Conservation (phyloP, 2,329 filamentous ascomycete genomes). For the Sporothrix brunneoviolacea region DNA sequence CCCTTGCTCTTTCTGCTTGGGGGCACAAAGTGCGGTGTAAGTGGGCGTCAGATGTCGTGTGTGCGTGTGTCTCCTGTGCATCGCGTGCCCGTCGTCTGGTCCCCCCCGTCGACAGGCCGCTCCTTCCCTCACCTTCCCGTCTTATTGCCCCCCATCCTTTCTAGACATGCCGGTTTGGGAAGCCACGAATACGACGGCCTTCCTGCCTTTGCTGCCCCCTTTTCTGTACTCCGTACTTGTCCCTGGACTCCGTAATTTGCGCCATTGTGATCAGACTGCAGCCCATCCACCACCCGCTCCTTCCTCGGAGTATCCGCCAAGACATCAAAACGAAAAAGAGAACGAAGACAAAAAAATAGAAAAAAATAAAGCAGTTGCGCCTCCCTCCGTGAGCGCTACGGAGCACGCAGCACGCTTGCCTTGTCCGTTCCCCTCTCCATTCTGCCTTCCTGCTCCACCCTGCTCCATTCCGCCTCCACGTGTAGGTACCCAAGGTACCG, state of each 20-base stretch:
- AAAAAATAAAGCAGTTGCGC: no score
- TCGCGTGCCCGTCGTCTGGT: neutral
- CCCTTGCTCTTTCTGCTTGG: neutral
- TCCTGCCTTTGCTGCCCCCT: neutral
- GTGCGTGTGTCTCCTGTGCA: neutral
- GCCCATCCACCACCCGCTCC: neutral
- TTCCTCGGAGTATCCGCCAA: neutral
- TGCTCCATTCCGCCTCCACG: constrained; percentile 2
- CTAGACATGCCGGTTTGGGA: neutral
- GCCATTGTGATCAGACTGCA: neutral
- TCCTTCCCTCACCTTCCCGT: no score
- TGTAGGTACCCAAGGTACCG: constrained; percentile 10
- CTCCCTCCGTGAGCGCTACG: no score
- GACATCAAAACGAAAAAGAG: neutral
- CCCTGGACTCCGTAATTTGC: neutral
- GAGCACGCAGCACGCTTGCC: no score
- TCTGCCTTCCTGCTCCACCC: neutral
- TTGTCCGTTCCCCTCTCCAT: no score
- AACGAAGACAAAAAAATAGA: no score
- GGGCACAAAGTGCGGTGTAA: constrained; percentile 6
- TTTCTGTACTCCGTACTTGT: neutral
- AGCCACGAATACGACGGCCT: neutral
- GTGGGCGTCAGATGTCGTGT: constrained; percentile 3
- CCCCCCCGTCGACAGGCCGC: neutral
- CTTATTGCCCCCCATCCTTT: neutral